phyloP scores from a whole-genome alignment of 768 basidiomycete species.

The Hirschioporus abietinus region DNA sequence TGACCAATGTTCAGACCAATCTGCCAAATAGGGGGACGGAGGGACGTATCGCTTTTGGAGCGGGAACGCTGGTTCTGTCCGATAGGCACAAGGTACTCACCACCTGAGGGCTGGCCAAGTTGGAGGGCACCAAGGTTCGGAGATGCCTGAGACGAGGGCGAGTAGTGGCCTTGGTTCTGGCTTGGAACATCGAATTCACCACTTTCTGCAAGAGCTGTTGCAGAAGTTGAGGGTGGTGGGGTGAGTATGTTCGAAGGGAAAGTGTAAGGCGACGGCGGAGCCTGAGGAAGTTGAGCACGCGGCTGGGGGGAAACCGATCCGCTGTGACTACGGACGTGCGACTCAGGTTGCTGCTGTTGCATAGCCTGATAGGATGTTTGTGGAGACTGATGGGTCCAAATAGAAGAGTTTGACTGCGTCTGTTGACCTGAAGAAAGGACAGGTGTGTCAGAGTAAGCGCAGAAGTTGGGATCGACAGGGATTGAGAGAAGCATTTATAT shows the following conservation, averaged over 20 bases:
- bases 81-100: background rate
- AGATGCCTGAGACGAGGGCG: slow-evolving; percentile 1
- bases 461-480: background rate
- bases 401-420: background rate
- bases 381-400: background rate
- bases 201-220: background rate
- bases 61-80: slow-evolving; percentile 33
- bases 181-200: background rate
- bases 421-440: background rate
- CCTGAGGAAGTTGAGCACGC: background rate
- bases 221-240: background rate
- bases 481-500: background rate
- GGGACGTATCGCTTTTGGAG: slow-evolving; percentile 56
- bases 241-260: background rate
- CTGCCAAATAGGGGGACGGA: slow-evolving; percentile 53
- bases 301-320: background rate
- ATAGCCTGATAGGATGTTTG: background rate
- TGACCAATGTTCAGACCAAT: slow-evolving; percentile 1
- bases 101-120: background rate
- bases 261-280: background rate
- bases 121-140: slow-evolving; percentile 5
- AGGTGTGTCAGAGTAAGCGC: background rate
- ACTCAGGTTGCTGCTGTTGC: background rate
- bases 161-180: background rate
- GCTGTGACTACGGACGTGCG: background rate